These are phyloP conservation scores for Wilhelminamyces savonicus DNA, from an alignment of 805 yeast genomes.

Conservation along the genomic window DNA sequence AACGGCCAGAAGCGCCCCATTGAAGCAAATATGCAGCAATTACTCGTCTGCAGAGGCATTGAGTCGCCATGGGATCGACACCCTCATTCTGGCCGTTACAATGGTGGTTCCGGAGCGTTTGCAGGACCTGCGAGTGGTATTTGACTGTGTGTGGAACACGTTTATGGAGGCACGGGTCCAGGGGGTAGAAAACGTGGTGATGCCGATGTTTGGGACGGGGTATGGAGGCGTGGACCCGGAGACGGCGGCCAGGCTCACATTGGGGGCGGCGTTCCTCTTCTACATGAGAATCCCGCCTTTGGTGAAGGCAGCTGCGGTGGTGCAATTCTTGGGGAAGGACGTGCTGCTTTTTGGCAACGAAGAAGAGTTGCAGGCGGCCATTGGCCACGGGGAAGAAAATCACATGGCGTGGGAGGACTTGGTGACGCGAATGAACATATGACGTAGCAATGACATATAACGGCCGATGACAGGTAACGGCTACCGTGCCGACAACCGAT, in stretches of 20 bases:
- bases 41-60: constrained; percentile 4
- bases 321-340: too few relatives aligned
- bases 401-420: too few relatives aligned
- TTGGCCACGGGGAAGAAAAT: too few relatives aligned
- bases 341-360: too few relatives aligned
- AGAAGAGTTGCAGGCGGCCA: too few relatives aligned
- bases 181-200: constrained; percentile 7
- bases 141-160: constrained; percentile 17
- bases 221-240: constrained; percentile 13
- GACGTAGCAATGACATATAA: too few relatives aligned
- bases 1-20: constrained; percentile 7
- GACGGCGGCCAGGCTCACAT: constrained; percentile 12
- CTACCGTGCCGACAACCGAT: too few relatives aligned
- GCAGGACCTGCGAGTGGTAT: constrained; percentile 6
- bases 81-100: constrained; percentile 12
- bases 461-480: too few relatives aligned
- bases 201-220: constrained; percentile 25
- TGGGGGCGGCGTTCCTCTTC: constrained; percentile 13
- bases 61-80: constrained; percentile 5
- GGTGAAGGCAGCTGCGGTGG: too few relatives aligned
- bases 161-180: constrained; percentile 3
- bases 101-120: constrained; percentile 18
- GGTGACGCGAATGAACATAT: too few relatives aligned
- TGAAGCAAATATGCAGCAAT: constrained; percentile 3
- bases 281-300: too few relatives aligned